Evolutionary conservation across 768 basidiomycete genomes (phyloP).

Genomic region (Hygrophorus russula): DNA sequence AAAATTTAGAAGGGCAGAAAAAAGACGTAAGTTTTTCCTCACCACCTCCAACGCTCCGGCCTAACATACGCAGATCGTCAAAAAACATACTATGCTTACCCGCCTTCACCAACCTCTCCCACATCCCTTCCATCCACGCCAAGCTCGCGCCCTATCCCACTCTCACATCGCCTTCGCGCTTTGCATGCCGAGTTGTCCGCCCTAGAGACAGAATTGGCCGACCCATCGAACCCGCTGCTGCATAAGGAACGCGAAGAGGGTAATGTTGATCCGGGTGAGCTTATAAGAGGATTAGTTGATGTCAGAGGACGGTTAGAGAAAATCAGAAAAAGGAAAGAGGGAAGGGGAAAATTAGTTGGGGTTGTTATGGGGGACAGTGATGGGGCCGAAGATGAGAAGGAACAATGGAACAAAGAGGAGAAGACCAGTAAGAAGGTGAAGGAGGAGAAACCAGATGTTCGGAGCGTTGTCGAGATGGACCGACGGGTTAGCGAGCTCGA

Average conservation of each 20-base stretch:
- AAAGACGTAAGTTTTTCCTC: slow-evolving; percentile 25
- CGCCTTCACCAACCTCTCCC: slow-evolving; percentile 49
- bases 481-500: slow-evolving; percentile 78
- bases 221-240: slow-evolving; percentile 64
- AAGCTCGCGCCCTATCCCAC: slow-evolving; percentile 26
- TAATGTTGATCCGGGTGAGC: slow-evolving; percentile 59
- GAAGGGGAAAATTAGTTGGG: slow-evolving; percentile 51
- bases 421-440: slow-evolving; percentile 7
- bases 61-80: slow-evolving; percentile 26
- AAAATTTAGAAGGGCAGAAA: slow-evolving; percentile 64
- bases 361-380: slow-evolving; percentile 34
- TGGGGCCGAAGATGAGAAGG: slow-evolving; percentile 10
- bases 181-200: slow-evolving; percentile 72
- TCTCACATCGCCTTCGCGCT: slow-evolving; percentile 47
- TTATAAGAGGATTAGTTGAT: slow-evolving; percentile 69
- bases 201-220: slow-evolving; percentile 74
- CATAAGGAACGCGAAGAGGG: slow-evolving; percentile 48
- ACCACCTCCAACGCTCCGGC: background rate
- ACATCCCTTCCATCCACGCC: slow-evolving; percentile 23
- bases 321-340: slow-evolving; percentile 54
- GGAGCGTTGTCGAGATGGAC: slow-evolving; percentile 65
- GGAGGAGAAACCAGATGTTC: slow-evolving; percentile 26
- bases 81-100: slow-evolving; percentile 58
- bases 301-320: slow-evolving; percentile 59
- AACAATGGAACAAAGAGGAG: slow-evolving; percentile 9